Conservation (phyloP, 129 eudicot genomes). For the Smallanthus sonchifolius region DNA sequence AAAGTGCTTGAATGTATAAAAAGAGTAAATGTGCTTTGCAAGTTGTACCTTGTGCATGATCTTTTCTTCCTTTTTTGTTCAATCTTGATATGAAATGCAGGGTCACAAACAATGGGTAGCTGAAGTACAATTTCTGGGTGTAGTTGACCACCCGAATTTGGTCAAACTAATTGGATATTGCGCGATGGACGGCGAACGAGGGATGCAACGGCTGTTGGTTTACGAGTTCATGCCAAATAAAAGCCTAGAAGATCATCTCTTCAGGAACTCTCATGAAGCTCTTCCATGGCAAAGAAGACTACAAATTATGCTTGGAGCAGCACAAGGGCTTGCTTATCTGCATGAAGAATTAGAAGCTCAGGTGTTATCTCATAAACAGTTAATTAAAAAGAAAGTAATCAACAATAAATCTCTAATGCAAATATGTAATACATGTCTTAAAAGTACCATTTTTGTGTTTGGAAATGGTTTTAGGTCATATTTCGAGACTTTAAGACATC, state of each 20-base stretch:
- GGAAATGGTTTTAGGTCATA: slow-evolving; percentile 50
- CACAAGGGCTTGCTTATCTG: slow-evolving; percentile 84
- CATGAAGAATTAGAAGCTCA: slow-evolving; percentile 88
- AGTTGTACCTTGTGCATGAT: slow-evolving; percentile 6
- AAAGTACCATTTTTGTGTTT: not conserved
- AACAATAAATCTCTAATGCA: not conserved
- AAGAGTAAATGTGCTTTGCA: not conserved
- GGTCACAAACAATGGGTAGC: slow-evolving; percentile 95
- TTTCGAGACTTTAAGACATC: slow-evolving; percentile 90
- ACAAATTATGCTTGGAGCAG: slow-evolving; percentile 74
- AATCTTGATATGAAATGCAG: slow-evolving; percentile 33
- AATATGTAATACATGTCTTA: not conserved
- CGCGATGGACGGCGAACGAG: slow-evolving; percentile 76
- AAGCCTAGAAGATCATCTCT: slow-evolving; percentile 86
- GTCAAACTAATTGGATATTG: slow-evolving; percentile 90
- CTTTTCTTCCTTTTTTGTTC: not conserved
- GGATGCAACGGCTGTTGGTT: slow-evolving; percentile 78
- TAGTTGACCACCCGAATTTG: slow-evolving; percentile 86
- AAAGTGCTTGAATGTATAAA: not conserved
- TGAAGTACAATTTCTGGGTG: slow-evolving; percentile 85
- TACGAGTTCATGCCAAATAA: slow-evolving; percentile 86
- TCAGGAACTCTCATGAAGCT: slow-evolving; percentile 41
- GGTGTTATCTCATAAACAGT: slow-evolving; percentile 31
- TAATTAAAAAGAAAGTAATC: not conserved
- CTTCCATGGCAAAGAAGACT: slow-evolving; percentile 75